A percentile compares a stretch with the other conserved stretches of the same genome.
phyloP scores from a whole-genome alignment of 139 green algal species.

The Chlamydomonas incerta region DNA sequence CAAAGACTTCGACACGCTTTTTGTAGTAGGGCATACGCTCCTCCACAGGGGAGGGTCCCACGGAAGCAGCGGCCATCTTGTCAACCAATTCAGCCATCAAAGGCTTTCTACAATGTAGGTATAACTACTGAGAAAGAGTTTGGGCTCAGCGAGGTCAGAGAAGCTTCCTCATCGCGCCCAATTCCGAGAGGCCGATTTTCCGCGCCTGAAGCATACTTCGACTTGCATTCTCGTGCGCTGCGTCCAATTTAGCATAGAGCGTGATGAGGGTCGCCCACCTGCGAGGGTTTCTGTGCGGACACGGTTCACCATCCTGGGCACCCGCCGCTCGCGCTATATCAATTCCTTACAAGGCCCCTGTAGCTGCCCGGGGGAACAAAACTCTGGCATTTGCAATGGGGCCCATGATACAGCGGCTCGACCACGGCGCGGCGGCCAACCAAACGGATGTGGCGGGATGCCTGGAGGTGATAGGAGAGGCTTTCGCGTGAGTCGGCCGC shows the following conservation, averaged over 20 bases:
- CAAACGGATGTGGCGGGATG: not conserved
- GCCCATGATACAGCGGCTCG: not conserved
- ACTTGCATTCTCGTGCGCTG: too few relatives aligned
- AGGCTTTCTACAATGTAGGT: not conserved
- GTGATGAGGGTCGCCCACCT: too few relatives aligned
- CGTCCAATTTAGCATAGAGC: too few relatives aligned
- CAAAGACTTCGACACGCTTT: constrained; percentile 91
- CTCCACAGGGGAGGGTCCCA: constrained; percentile 40
- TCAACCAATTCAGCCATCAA: constrained; percentile 7
- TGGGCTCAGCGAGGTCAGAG: too few relatives aligned
- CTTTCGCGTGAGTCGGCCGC: not conserved
- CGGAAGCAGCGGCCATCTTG: constrained; percentile 24
- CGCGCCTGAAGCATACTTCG: too few relatives aligned
- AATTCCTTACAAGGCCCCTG: too few relatives aligned
- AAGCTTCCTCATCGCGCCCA: too few relatives aligned
- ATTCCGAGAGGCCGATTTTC: too few relatives aligned
- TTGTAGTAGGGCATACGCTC: constrained; percentile 85
- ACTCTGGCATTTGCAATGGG: not conserved
- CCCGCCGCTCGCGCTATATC: not conserved
- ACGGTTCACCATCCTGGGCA: too few relatives aligned
- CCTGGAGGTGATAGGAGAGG: not conserved
- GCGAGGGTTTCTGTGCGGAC: too few relatives aligned
- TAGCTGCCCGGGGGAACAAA: too few relatives aligned
- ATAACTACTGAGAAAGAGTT: too few relatives aligned
- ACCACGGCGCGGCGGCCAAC: not conserved